Conservation (phyloP, 768 basidiomycete genomes). For the Suillus plorans region DNA sequence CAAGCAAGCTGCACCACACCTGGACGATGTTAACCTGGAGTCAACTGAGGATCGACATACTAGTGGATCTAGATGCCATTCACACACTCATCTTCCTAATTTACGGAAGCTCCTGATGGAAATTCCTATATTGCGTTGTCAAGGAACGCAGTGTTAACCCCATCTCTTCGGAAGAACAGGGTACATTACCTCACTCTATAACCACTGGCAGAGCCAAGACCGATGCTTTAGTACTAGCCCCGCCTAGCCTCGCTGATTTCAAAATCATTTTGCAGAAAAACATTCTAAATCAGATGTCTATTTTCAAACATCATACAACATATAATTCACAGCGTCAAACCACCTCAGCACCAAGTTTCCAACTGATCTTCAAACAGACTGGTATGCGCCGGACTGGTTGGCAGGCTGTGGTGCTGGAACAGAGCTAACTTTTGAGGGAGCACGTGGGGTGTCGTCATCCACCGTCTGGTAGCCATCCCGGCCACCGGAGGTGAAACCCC, state of each 20-base stretch:
- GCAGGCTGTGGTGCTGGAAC: background rate
- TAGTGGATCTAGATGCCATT: slow-evolving; percentile 10
- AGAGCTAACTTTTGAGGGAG: background rate
- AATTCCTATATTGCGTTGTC: background rate
- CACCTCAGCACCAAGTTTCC: background rate
- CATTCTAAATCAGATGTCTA: background rate
- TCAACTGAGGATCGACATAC: background rate
- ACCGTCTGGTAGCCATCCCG: slow-evolving; percentile 64
- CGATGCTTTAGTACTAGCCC: background rate
- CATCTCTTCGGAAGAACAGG: background rate
- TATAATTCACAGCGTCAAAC: background rate
- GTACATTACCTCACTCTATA: background rate
- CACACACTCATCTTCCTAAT: slow-evolving; percentile 7
- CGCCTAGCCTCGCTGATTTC: background rate
- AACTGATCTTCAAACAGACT: background rate
- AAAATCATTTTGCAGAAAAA: background rate
- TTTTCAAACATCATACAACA: background rate
- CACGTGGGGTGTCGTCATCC: slow-evolving; percentile 47
- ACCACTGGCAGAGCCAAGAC: slow-evolving; percentile 1
- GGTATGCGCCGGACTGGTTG: background rate
- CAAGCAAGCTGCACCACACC: background rate
- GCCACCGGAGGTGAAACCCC: slow-evolving; percentile 55
- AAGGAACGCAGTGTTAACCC: background rate
- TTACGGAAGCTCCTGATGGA: slow-evolving; percentile 3
- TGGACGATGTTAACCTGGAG: background rate